These are phyloP conservation scores for Amphibolis antarctica DNA, from an alignment of 106 monocot species.

Conservation along the genomic window DNA sequence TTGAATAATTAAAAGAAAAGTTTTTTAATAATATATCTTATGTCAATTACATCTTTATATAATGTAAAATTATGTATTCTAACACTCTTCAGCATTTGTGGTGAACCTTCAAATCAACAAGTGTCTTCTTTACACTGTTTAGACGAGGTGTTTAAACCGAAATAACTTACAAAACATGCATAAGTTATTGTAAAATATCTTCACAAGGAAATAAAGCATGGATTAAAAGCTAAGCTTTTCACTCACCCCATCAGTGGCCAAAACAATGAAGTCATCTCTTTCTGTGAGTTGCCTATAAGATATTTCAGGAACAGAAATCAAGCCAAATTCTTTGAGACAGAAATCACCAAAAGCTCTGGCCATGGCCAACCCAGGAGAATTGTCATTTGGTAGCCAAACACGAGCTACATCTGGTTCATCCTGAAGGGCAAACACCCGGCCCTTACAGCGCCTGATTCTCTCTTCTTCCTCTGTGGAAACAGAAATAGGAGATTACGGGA, in stretches of 20 bases:
- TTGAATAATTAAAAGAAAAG: too few relatives aligned
- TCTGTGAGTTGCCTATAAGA: slow-evolving; percentile 34
- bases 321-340: slow-evolving; percentile 61
- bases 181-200: too few relatives aligned
- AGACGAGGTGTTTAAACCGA: too few relatives aligned
- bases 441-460: slow-evolving; percentile 46
- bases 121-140: too few relatives aligned
- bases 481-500: background rate
- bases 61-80: too few relatives aligned
- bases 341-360: slow-evolving; percentile 71
- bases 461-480: slow-evolving; percentile 39
- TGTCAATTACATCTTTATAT: too few relatives aligned
- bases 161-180: too few relatives aligned
- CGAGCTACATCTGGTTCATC: slow-evolving; percentile 65
- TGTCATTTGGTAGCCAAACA: slow-evolving; percentile 51
- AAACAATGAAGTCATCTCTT: slow-evolving; percentile 46
- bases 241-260: slow-evolving; percentile 69
- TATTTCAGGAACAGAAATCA: slow-evolving; percentile 63
- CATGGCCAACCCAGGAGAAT: slow-evolving; percentile 69
- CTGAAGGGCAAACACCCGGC: slow-evolving; percentile 58
- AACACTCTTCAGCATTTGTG: too few relatives aligned
- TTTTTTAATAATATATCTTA: too few relatives aligned
- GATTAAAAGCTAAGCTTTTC: background rate
- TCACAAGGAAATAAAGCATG: background rate
- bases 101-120: too few relatives aligned